Evolutionary conservation across 129 eudicot species (phyloP).

Genomic region (Ambrosia artemisiifolia): DNA sequence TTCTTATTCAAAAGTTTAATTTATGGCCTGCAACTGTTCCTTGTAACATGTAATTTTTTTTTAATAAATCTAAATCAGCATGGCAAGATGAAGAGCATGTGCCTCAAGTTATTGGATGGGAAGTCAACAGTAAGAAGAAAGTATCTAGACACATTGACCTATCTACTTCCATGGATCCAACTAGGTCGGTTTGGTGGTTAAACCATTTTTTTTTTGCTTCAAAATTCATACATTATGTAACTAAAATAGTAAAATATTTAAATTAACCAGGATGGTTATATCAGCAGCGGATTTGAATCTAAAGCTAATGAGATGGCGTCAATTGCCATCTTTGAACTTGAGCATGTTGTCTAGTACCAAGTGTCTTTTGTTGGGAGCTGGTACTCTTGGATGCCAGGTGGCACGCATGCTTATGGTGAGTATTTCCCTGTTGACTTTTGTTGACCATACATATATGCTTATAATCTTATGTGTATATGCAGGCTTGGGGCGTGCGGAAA

Average conservation of each 20-base stretch:
- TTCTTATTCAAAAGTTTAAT: not conserved
- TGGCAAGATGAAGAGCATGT: constrained; percentile 46
- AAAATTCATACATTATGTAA: not conserved
- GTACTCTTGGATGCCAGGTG: constrained; percentile 98
- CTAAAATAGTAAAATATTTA: not conserved
- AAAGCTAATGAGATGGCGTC: constrained; percentile 95
- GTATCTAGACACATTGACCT: constrained; percentile 55
- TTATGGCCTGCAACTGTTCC: constrained; percentile 6
- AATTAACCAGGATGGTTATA: constrained; percentile 61
- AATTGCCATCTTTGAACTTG: constrained; percentile 76
- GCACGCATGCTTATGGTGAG: constrained; percentile 98
- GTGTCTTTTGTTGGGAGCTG: constrained; percentile 93
- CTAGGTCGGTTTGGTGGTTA: constrained; percentile 41
- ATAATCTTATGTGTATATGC: constrained; percentile 7
- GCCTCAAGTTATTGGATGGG: constrained; percentile 86
- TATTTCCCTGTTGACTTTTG: not conserved
- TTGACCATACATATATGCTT: not conserved
- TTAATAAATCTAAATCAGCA: constrained; percentile 32
- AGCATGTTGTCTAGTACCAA: constrained; percentile 51
- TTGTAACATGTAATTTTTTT: constrained; percentile 1
- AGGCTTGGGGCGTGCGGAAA: constrained; percentile 98
- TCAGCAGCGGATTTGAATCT: constrained; percentile 95
- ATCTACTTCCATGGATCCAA: constrained; percentile 93
- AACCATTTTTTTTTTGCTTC: constrained; percentile 1
- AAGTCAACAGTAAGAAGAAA: constrained; percentile 47